Conservation (phyloP, 2,329 filamentous ascomycete species). For the Fusarium nodosum region DNA sequence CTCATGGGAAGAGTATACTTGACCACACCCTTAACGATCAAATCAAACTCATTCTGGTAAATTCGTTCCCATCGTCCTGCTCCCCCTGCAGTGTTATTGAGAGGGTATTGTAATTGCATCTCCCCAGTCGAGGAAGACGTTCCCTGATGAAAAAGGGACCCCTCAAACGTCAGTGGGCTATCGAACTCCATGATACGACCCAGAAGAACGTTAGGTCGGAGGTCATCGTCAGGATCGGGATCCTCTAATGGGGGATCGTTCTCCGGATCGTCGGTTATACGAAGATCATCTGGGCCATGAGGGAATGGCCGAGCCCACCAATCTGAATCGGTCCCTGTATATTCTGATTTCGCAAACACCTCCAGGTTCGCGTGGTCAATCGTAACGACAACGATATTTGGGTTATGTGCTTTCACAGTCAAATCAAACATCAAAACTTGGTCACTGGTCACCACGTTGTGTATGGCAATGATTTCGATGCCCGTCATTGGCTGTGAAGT, state of each 20-base stretch:
- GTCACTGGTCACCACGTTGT: constrained; percentile 92
- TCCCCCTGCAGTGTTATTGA: constrained; percentile 89
- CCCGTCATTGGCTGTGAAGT: constrained; percentile 88
- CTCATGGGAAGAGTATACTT: constrained; percentile 81
- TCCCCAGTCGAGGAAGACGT: constrained; percentile 82
- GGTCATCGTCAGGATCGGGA: constrained; percentile 73
- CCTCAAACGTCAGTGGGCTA: constrained; percentile 88
- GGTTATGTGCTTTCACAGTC: constrained; percentile 88
- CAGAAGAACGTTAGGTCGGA: constrained; percentile 85
- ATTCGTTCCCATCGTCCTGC: constrained; percentile 91
- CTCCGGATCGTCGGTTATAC: constrained; percentile 51
- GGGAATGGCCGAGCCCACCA: constrained; percentile 65
- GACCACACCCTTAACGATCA: constrained; percentile 91
- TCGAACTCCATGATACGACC: constrained; percentile 90
- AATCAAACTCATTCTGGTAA: constrained; percentile 89
- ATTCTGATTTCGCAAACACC: constrained; percentile 93
- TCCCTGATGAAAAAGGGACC: constrained; percentile 84
- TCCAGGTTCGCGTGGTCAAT: constrained; percentile 90
- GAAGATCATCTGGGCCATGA: constrained; percentile 48
- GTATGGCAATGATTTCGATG: constrained; percentile 83
- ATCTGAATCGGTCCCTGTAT: constrained; percentile 78
- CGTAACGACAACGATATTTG: constrained; percentile 90
- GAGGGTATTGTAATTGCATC: constrained; percentile 83
- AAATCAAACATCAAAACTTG: constrained; percentile 96
- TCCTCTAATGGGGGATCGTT: constrained; percentile 66